Conservation (phyloP, 2,329 filamentous ascomycete species). For the Zymoseptoria pseudotritici region DNA sequence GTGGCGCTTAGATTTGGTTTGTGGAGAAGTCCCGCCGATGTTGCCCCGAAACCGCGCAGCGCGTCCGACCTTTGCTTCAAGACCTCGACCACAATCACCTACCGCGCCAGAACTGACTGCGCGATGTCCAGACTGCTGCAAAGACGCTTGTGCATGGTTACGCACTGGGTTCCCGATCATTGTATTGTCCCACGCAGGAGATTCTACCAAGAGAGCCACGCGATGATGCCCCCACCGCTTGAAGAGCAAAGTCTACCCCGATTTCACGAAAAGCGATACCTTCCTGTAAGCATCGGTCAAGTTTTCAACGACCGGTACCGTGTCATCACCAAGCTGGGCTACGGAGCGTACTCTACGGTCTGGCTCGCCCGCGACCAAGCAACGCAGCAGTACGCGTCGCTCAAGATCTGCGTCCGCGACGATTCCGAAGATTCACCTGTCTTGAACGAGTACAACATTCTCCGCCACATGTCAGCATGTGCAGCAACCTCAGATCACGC, state of each 20-base stretch:
- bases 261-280: conserved; percentile 25
- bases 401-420: conserved; percentile 5
- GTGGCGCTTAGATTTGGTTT: no score
- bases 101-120: no score
- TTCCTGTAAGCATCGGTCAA: conserved; percentile 31
- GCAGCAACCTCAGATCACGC: background rate
- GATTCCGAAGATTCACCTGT: background rate
- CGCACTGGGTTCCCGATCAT: background rate
- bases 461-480: background rate
- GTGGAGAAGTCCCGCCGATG: no score
- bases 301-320: conserved; percentile 28
- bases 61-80: no score
- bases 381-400: background rate
- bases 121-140: background rate
- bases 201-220: background rate
- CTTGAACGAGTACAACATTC: background rate
- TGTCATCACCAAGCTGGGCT: conserved; percentile 37
- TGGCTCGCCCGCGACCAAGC: conserved; percentile 35
- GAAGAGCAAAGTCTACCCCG: conserved; percentile 11
- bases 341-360: conserved; percentile 34
- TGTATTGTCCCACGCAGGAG: no score
- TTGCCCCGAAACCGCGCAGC: no score
- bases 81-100: no score
- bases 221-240: background rate
- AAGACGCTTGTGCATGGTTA: background rate